These are phyloP conservation scores for Sanghuangporus weigelae DNA, from an alignment of 1,284 basidiomycete species.

Conservation along the genomic window DNA sequence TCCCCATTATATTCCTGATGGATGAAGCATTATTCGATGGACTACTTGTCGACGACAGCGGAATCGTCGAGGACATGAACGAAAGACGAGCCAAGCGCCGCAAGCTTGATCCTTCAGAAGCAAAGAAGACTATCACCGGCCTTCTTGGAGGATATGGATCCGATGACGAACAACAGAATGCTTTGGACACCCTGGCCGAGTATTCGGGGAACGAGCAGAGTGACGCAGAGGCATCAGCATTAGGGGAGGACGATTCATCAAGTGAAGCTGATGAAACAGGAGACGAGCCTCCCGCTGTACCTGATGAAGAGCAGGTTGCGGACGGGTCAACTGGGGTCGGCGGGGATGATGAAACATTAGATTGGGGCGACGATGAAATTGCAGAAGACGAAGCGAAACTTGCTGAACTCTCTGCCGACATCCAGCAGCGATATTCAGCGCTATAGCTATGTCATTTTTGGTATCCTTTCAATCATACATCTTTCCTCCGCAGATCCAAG, in stretches of 20 bases:
- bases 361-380: slow-evolving; percentile 44
- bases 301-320: neutral
- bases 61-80: slow-evolving; percentile 32
- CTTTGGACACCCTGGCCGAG: slow-evolving; percentile 42
- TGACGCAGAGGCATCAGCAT: slow-evolving; percentile 19
- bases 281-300: slow-evolving; percentile 25
- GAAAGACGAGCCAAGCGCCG: slow-evolving; percentile 44
- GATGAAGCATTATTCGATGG: slow-evolving; percentile 54
- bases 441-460: neutral
- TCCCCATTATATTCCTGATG: slow-evolving; percentile 73
- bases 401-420: slow-evolving; percentile 6
- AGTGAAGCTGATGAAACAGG: slow-evolving; percentile 28
- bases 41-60: slow-evolving; percentile 47
- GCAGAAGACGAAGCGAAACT: slow-evolving; percentile 22
- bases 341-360: slow-evolving; percentile 60
- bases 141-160: slow-evolving; percentile 66
- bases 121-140: slow-evolving; percentile 48
- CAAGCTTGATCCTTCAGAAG: slow-evolving; percentile 45
- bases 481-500: slow-evolving; percentile 20
- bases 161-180: slow-evolving; percentile 37
- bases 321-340: neutral
- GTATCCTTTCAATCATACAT: slow-evolving; percentile 4
- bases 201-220: slow-evolving; percentile 49
- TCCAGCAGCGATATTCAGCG: slow-evolving; percentile 3
- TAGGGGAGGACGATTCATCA: slow-evolving; percentile 17